Evolutionary conservation across 202 grass and related monocot genomes (phyloP), one percentile per base, ranked within the genome.

Genomic region (Eragrostis tef): DNA sequence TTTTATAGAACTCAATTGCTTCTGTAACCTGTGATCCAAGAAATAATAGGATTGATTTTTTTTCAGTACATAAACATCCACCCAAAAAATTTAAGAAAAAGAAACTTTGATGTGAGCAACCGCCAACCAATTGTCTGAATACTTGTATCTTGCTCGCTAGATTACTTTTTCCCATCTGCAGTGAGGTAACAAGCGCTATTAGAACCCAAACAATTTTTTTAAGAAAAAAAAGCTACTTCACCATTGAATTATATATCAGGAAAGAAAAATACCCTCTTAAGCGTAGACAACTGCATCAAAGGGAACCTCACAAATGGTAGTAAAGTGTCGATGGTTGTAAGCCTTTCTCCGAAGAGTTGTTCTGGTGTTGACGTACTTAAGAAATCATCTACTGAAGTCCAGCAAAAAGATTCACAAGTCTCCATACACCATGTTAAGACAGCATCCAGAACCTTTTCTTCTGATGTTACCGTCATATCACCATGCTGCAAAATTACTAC

Each of bases 381-480:
- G 19, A 98, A 70, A 56, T 93, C 67, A 73, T 98, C 90, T 67
- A 93, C 81, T 83, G 84, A 88, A 66, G 69, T 74, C 92, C 95
- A 98, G 57, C 67, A 75, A 52, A 26, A 93, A 70, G 57, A 69
- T 62, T 91, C 84, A 87, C 84, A 80, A 78, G 84, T 80, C 85
- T 87, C 82, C 86, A 87, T 91, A 48, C 88, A 94, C 92, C 95
- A 98, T 75, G 88, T 67, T 87, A 98, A 83, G 80, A 98, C 87
- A 70, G 90, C 88, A 88, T 98, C 88, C 64, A 98, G 64, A 82
- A 98, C 92, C 58, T 85, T 98, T 83, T 98, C 95, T 90, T 98
- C 95, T 9, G 85, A 98, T 67, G 90, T 94, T 74, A 98, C 92
- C 64, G 95, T 98, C 92, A 98, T 93, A 85, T 98, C 92, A 82